Evolutionary conservation across 2,329 filamentous ascomycete species (phyloP).

Genomic region (Xylaria sp.): DNA sequence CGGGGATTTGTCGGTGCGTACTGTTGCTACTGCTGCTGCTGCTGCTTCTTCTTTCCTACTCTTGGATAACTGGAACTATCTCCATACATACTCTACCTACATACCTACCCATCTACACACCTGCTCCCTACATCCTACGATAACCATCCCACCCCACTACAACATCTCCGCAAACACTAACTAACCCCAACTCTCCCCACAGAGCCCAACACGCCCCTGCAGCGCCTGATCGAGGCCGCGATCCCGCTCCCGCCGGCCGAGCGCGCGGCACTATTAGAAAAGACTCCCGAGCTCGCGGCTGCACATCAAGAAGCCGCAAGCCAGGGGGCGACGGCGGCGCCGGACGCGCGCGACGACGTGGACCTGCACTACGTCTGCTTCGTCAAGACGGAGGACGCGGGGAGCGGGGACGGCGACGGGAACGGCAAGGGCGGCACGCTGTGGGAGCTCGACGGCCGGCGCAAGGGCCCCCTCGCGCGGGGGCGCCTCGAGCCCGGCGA

Average conservation of each 20-base stretch:
- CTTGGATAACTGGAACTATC: too few species aligned
- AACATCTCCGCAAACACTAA: slow-evolving; percentile 24
- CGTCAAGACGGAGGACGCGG: slow-evolving; percentile 68
- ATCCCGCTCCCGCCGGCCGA: slow-evolving; percentile 66
- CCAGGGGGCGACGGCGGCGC: slow-evolving; percentile 77
- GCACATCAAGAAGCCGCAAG: slow-evolving; percentile 80
- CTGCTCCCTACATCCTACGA: background rate
- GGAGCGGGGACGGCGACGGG: too few species aligned
- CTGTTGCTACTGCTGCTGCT: too few species aligned
- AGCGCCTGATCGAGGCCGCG: slow-evolving; percentile 69
- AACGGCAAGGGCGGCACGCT: slow-evolving; percentile 65
- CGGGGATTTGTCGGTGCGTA: slow-evolving; percentile 60
- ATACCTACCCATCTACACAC: too few species aligned
- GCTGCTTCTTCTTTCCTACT: too few species aligned
- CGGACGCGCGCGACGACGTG: slow-evolving; percentile 76
- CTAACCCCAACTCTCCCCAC: slow-evolving; percentile 37
- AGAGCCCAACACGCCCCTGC: slow-evolving; percentile 59
- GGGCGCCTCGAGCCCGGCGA: slow-evolving; percentile 62
- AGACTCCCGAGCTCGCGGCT: slow-evolving; percentile 71
- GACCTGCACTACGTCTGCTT: slow-evolving; percentile 97
- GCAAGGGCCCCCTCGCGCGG: slow-evolving; percentile 59
- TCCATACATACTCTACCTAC: too few species aligned
- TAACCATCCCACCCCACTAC: background rate
- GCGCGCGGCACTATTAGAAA: slow-evolving; percentile 76
- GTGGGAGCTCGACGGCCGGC: slow-evolving; percentile 63